Evolutionary conservation across 768 basidiomycete species (phyloP), one percentile per base, ranked within the genome.

Genomic region (Grammothele lineata): DNA sequence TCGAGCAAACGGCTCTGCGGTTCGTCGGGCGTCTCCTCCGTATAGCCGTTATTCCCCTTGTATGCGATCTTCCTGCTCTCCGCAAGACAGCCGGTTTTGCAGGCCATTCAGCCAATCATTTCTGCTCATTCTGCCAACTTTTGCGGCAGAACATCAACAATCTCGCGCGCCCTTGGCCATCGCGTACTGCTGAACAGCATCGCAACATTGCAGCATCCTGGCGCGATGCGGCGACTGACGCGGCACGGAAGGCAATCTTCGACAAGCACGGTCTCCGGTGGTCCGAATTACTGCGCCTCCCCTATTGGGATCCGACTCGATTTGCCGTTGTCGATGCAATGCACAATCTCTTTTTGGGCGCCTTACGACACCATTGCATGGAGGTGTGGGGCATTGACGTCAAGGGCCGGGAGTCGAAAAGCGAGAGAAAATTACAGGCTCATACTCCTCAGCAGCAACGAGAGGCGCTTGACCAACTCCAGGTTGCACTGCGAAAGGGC

Each of bases 341-440:
- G 71, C 74, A 75, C 50, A 64, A 60, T 15, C 55, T 74, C 0
- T 62, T 66, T 32, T 61, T 73, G 1, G 66, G 69, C 5, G 37
- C 63, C 1, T 45, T 69, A 4, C 53, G 61, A 18, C 57, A 64
- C 18, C 71, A 74, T 41, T 65, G 60, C 36, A 57, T 60, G 4
- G 40, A 51, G 2, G 34, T 67, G 1, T 61, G 57, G 40, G 43
- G 48, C 4, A 58, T 42, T 5, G 41, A 21, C n/a, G n/a, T 26
- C 23, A 26, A 40, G 39, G 24, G 24, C 44, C 43, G 3, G 57
- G 57, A 37, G 43, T 58, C 42, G 56, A 61, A 14, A 4, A 14
- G 8, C 10, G 24, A n/a, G 21, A 40, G n/a, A 24, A 40, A n/a
- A 24, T 10, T 4, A 2, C 9, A 22, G 11, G 21, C 39, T 22